Conservation (phyloP, 306 rosid species). For the Gynostemma pentaphyllum region DNA sequence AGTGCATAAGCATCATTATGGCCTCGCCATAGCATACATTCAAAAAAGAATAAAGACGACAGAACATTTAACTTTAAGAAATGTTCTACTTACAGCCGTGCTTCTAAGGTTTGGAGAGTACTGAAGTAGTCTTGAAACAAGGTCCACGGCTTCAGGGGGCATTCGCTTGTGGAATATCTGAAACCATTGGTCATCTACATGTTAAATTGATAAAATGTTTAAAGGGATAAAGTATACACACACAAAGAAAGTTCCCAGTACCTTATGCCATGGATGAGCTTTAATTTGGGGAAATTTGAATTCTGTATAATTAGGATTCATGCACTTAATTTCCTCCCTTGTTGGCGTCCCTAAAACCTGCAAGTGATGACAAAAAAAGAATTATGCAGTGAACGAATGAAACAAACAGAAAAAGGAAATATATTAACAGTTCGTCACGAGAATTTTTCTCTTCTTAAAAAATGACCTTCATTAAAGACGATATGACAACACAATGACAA, state of each 20-base stretch:
- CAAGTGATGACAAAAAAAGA: constrained; percentile 8
- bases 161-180: constrained; percentile 85
- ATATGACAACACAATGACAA: no score
- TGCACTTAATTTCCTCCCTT: constrained; percentile 92
- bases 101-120: constrained; percentile 92
- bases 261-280: constrained; percentile 99
- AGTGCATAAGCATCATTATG: no score
- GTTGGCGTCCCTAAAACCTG: constrained; percentile 98
- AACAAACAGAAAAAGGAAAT: no score
- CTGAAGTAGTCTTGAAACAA: constrained; percentile 82
- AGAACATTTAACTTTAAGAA: no score
- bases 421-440: no score
- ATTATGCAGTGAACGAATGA: neutral
- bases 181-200: neutral
- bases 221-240: neutral
- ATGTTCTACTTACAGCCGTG: constrained; percentile 74
- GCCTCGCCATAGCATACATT: no score
- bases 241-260: constrained; percentile 14
- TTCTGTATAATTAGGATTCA: constrained; percentile 94
- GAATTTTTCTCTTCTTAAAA: no score
- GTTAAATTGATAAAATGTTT: constrained; percentile 4
- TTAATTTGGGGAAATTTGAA: constrained; percentile 89
- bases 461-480: no score
- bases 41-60: no score
- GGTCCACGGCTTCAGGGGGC: constrained; percentile 98